phyloP scores from a whole-genome alignment of 192 early-diverging fungal species.

The Chytriomyces sp. region DNA sequence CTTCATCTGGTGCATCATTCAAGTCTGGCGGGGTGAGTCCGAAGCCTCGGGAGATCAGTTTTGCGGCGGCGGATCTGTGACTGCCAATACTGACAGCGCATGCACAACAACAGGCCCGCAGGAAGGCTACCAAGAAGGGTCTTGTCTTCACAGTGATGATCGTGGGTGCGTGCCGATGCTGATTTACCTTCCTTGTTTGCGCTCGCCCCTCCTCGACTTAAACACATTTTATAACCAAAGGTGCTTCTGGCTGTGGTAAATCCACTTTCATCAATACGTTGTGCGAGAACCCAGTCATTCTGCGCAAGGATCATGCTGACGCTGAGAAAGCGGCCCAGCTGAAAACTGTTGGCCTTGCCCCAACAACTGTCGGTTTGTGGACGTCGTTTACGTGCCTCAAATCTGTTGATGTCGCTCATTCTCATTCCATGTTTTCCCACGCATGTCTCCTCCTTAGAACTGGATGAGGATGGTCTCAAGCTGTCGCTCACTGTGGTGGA shows the following conservation, averaged over 20 bases:
- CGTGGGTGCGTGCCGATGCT: conserved; percentile 50
- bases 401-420: background rate
- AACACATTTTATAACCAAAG: conserved; percentile 20
- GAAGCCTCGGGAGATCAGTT: no score
- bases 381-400: background rate
- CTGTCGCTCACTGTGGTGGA: conserved; percentile 97
- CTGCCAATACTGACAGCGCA: no score
- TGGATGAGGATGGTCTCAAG: conserved; percentile 98
- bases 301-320: conserved; percentile 75
- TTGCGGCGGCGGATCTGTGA: no score
- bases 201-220: no score
- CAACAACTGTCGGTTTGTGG: conserved; percentile 56
- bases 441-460: conserved; percentile 54
- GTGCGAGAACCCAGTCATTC: conserved; percentile 76
- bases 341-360: conserved; percentile 60
- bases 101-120: conserved; percentile 45
- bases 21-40: conserved; percentile 25
- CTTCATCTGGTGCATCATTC: conserved; percentile 24
- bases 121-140: conserved; percentile 96
- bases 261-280: conserved; percentile 69
- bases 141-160: conserved; percentile 77
- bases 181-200: background rate
- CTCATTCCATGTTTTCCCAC: background rate
- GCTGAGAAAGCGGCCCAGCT: conserved; percentile 71
- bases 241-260: conserved; percentile 63